Base-by-base conservation (phyloP, 1,284 basidiomycete genomes). In the Rhodotorula sp. region DNA sequence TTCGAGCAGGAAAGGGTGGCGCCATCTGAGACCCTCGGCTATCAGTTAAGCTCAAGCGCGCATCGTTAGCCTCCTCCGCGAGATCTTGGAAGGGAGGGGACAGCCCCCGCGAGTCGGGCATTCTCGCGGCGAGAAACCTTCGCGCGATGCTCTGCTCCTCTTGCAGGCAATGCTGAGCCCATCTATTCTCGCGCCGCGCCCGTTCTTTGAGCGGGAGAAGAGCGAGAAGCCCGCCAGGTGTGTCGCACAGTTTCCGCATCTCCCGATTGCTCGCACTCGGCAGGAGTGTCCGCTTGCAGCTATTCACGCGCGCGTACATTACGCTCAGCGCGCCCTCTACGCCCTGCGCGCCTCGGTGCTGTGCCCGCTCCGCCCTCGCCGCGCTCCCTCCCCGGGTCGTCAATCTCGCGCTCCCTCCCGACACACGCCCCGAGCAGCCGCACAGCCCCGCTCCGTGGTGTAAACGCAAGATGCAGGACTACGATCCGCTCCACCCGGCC, bases 391-490 rank as follows among this genome's bases (percentile, higher is more conserved):
- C 37, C 36, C 56, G 19, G 36, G 15, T 57, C 56, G 36, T 39
- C 56, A 34, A 39, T 37, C 25, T 37, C 37, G 22, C 22, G 22
- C 56, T 39, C 37, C 19, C 56, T 2, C 25, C 36, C 56, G 9
- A 27, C 13, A 1, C 50, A 3, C 50, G n/a, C n/a, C n/a, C 50
- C 50, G n/a, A n/a, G n/a, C n/a, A 27, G 12, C 50, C 10, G 27
- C 10, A 13, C 50, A 29, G n/a, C n/a, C n/a, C 50, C 50, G n/a
- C 50, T 13, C 50, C n/a, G 50, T 3, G 15, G 13, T 15, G n/a
- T 2, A n/a, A 22, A n/a, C 50, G n/a, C 12, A 12, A 27, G 10
- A 59, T 66, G 64, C 59, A 60, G 57, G 58, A 66, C 57, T 66
- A 44, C 50, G 64, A 59, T 25, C 57, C 64, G 25, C 57, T 66